phyloP scores from a whole-genome alignment of 352 stramenopile species.

The Lagenidium giganteum region DNA sequence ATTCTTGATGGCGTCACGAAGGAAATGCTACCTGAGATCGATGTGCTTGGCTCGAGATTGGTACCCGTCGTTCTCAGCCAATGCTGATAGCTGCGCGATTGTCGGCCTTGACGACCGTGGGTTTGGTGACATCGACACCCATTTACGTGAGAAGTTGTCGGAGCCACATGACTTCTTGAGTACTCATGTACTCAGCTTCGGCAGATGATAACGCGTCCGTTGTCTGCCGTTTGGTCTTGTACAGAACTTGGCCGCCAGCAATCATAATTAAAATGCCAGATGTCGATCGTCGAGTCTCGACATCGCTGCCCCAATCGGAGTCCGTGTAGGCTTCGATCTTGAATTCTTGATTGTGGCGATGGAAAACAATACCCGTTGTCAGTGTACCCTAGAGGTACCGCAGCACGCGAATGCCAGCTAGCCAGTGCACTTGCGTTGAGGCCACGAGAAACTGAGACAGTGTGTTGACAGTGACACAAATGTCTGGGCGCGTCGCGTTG shows the following conservation, averaged over 20 bases:
- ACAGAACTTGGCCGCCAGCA: slow-evolving; percentile 7
- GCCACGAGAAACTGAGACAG: slow-evolving; percentile 12
- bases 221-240: slow-evolving; percentile 15
- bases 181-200: slow-evolving; percentile 18
- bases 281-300: slow-evolving; percentile 7
- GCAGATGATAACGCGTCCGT: slow-evolving; percentile 12
- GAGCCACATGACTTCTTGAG: slow-evolving; percentile 18
- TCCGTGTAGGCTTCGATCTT: slow-evolving; percentile 7
- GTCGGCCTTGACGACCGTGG: no score
- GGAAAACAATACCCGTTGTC: slow-evolving; percentile 2
- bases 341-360: background rate
- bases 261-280: slow-evolving; percentile 13
- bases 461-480: background rate
- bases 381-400: slow-evolving; percentile 13
- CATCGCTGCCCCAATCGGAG: slow-evolving; percentile 17
- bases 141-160: slow-evolving; percentile 7
- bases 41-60: no score
- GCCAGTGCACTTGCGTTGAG: slow-evolving; percentile 12
- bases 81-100: no score
- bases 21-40: no score
- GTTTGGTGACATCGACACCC: no score
- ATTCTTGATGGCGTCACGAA: no score
- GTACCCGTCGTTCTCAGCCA: no score
- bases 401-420: slow-evolving; percentile 11
- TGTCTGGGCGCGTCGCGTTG: slow-evolving; percentile 16